phyloP scores from a whole-genome alignment of 2,329 filamentous ascomycete genomes.

The Aspergillus vadensis region DNA sequence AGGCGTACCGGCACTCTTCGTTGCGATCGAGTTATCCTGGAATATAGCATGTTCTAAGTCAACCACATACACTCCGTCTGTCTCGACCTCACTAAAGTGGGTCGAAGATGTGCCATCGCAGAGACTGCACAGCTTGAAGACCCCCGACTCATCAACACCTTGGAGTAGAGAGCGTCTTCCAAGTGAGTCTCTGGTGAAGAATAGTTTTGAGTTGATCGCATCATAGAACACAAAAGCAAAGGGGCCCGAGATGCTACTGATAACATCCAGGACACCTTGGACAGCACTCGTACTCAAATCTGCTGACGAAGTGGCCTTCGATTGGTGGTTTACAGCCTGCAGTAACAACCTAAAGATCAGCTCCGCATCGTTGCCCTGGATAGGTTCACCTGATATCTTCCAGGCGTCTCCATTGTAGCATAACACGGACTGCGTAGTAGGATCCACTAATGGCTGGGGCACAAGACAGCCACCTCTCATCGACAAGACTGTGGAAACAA shows the following conservation, averaged over 20 bases:
- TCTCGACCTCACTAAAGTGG: conserved; percentile 78
- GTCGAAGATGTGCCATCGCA: conserved; percentile 54
- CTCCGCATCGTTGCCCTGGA: conserved; percentile 77
- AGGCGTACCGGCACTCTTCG: background rate
- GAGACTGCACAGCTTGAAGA: conserved; percentile 70
- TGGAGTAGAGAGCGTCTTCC: conserved; percentile 79
- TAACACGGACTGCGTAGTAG: conserved; percentile 62
- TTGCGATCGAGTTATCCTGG: conserved; percentile 3
- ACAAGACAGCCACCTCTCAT: conserved; percentile 75
- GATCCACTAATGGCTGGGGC: conserved; percentile 70
- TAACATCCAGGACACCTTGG: conserved; percentile 43
- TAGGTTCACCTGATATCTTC: conserved; percentile 61
- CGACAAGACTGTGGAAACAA: conserved; percentile 85
- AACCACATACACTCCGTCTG: conserved; percentile 76
- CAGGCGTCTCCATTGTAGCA: conserved; percentile 99
- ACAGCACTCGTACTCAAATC: conserved; percentile 22
- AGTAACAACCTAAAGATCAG: conserved; percentile 65
- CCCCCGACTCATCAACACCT: conserved; percentile 50
- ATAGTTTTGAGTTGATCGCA: conserved; percentile 61
- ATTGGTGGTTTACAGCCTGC: conserved; percentile 36
- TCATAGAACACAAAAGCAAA: conserved; percentile 90
- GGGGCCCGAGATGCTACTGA: conserved; percentile 72
- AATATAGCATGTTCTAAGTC: conserved; percentile 48
- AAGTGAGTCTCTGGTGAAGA: conserved; percentile 83
- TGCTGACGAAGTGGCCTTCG: conserved; percentile 4